These are phyloP conservation scores for Aspergillus vadensis DNA, from an alignment of 2,329 filamentous ascomycete species.

Conservation along the genomic window DNA sequence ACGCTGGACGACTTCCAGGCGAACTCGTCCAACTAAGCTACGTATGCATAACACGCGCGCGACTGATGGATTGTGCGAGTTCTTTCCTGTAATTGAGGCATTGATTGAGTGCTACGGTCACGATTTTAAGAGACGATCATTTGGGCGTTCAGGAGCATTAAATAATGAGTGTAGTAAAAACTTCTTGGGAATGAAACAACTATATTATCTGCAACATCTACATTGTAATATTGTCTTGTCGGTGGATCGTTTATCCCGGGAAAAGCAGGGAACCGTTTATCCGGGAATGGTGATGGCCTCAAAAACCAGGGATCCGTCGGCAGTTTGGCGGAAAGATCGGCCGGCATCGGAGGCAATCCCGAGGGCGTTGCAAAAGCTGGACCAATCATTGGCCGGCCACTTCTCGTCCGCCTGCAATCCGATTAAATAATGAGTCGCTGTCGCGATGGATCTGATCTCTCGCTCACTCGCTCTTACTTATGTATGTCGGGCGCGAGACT, in stretches of 20 bases:
- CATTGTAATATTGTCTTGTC: no score
- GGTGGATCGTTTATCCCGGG: no score
- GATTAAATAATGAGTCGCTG: neutral
- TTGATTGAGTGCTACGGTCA: neutral
- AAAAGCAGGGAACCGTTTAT: no score
- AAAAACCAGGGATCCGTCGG: neutral
- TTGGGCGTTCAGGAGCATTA: neutral
- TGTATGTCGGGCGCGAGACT: neutral
- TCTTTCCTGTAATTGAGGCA: neutral
- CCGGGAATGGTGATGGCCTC: no score
- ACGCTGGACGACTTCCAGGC: constrained; percentile 82
- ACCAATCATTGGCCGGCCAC: constrained; percentile 11
- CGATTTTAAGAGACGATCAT: neutral
- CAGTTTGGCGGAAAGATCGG: constrained; percentile 9
- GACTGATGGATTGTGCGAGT: no score
- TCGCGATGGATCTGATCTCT: neutral
- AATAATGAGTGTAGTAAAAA: neutral
- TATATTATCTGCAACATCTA: neutral
- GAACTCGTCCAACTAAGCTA: constrained; percentile 15
- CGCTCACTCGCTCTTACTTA: neutral
- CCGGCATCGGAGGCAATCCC: constrained; percentile 33
- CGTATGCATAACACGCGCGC: constrained; percentile 11
- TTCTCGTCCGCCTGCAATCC: constrained; percentile 29
- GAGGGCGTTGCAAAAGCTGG: neutral
- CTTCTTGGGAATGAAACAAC: neutral